Conservation (phyloP, 352 stramenopile species). For the Phytophthora pini region DNA sequence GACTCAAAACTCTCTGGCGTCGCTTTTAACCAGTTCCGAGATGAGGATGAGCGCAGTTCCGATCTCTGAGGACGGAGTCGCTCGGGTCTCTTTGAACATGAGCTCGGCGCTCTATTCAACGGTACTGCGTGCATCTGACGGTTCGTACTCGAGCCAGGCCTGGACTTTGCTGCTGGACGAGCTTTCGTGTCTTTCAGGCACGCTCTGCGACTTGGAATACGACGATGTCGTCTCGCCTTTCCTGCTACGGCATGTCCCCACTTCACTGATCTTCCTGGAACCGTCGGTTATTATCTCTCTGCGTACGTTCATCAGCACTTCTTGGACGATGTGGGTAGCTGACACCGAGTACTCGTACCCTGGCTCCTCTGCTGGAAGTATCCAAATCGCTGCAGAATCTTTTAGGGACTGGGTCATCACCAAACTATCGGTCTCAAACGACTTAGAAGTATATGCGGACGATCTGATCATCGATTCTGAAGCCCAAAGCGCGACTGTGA, state of each 20-base stretch:
- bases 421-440: neutral
- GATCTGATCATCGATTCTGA: neutral
- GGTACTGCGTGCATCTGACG: neutral
- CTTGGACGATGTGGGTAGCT: slow-evolving; percentile 8
- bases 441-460: neutral
- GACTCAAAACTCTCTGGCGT: slow-evolving; percentile 3
- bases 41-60: neutral
- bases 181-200: slow-evolving; percentile 4
- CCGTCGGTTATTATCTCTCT: neutral
- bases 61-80: neutral
- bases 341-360: neutral
- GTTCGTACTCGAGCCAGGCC: neutral
- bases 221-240: slow-evolving; percentile 3
- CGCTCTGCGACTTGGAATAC: slow-evolving; percentile 18
- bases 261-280: neutral
- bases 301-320: neutral
- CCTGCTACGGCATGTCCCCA: neutral
- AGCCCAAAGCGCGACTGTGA: neutral
- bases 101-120: neutral
- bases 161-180: slow-evolving; percentile 3
- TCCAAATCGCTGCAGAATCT: neutral
- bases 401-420: slow-evolving; percentile 4
- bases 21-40: neutral
- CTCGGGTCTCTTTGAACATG: slow-evolving; percentile 5
- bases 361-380: neutral